Percentiles rank a stretch among this genome's conserved stretches.
Conservation (phyloP, 2,329 filamentous ascomycete genomes). For the Nemania sp. region DNA sequence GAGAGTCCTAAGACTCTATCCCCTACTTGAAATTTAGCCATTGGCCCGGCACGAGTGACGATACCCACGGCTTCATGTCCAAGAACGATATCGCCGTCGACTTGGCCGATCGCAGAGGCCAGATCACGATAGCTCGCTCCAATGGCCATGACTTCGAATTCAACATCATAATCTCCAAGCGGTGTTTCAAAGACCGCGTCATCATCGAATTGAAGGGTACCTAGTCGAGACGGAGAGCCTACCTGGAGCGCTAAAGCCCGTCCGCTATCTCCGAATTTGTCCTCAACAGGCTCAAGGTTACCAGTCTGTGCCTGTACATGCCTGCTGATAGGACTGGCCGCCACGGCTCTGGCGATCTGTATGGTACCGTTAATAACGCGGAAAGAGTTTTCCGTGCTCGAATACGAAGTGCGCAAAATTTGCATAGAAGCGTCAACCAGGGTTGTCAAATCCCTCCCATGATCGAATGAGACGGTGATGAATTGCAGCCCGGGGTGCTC, state of each 20-base stretch:
- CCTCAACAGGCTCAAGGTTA: conserved; percentile 1
- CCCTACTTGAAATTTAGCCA: conserved; percentile 22
- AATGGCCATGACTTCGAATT: conserved; percentile 29
- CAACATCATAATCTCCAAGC: conserved; percentile 28
- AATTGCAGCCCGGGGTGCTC: conserved; percentile 29
- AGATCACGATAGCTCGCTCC: conserved; percentile 29
- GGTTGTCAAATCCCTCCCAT: not conserved
- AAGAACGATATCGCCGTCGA: conserved; percentile 18
- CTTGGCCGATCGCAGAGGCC: conserved; percentile 17
- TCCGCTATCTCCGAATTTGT: not conserved
- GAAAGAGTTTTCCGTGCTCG: conserved; percentile 23
- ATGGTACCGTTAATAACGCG: conserved; percentile 19
- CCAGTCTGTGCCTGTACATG: conserved; percentile 22
- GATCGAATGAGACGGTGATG: conserved; percentile 27
- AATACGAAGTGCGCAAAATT: conserved; percentile 12
- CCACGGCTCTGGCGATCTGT: conserved; percentile 24
- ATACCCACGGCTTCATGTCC: conserved; percentile 29
- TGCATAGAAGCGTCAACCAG: conserved; percentile 14
- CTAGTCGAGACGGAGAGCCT: conserved; percentile 25
- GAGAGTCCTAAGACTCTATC: conserved; percentile 33
- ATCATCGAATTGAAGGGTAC: conserved; percentile 30
- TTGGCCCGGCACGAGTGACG: conserved; percentile 25
- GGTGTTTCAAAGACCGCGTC: conserved; percentile 15
- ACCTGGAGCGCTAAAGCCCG: conserved; percentile 18
- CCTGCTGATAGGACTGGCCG: conserved; percentile 22